phyloP scores from a whole-genome alignment of 2,329 filamentous ascomycete species.

The Hymenoscyphus infarciens region DNA sequence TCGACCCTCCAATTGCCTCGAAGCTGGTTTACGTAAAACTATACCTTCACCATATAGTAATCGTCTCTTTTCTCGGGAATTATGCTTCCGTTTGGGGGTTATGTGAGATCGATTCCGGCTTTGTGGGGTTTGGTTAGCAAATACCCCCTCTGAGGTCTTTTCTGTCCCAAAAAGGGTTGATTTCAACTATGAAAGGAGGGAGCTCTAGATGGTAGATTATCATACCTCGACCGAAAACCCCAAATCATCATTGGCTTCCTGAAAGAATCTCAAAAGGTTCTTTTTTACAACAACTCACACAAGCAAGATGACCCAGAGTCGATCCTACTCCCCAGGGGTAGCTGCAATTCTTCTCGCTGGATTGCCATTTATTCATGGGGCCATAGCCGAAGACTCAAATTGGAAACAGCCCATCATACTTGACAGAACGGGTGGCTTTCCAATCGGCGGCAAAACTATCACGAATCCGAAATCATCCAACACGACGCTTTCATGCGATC shows the following conservation, averaged over 20 bases:
- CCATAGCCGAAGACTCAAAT: neutral
- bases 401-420: slow-evolving; percentile 15
- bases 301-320: neutral
- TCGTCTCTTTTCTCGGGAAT: neutral
- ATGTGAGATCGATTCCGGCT: neutral
- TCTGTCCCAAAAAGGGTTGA: neutral
- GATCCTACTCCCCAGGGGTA: neutral
- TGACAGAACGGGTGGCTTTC: slow-evolving; percentile 14
- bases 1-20: neutral
- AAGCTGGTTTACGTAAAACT: neutral
- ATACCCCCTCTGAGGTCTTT: no score
- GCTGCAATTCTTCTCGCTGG: neutral
- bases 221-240: neutral
- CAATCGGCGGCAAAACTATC: slow-evolving; percentile 14
- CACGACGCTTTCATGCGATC: slow-evolving; percentile 18
- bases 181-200: neutral
- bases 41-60: neutral
- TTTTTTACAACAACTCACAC: neutral
- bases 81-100: neutral
- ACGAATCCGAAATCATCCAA: slow-evolving; percentile 4
- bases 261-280: neutral
- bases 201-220: no score
- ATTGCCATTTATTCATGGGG: neutral
- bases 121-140: neutral
- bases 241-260: neutral